A percentile compares a stretch with the other conserved stretches of the same genome.
These are phyloP conservation scores for Durio zibethinus DNA, from an alignment of 345 rosid genomes.

Conservation along the genomic window DNA sequence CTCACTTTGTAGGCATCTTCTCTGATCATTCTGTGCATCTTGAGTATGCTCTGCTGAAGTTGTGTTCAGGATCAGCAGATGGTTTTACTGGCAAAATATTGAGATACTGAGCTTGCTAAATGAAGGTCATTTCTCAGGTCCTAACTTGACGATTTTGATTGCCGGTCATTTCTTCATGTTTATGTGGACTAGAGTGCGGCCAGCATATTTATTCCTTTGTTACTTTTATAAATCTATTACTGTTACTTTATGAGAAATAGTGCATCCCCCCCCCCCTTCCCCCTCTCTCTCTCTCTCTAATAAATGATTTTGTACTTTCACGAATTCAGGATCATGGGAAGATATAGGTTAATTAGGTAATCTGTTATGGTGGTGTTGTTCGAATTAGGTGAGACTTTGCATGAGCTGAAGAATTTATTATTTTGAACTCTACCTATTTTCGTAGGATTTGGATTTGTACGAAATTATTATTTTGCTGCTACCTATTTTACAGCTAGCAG, in stretches of 20 bases:
- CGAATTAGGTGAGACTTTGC: background rate
- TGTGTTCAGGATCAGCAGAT: background rate
- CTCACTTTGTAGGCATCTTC: constrained; percentile 78
- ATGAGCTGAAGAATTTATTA: background rate
- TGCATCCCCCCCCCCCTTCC: too few species aligned
- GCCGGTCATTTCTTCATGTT: constrained; percentile 96
- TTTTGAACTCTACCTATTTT: background rate
- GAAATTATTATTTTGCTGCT: too few species aligned
- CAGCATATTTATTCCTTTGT: constrained; percentile 42
- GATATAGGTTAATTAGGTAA: background rate
- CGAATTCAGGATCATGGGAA: background rate
- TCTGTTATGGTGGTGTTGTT: background rate
- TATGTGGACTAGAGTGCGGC: constrained; percentile 94
- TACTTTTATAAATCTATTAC: background rate
- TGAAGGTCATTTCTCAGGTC: background rate
- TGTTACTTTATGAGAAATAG: too few species aligned
- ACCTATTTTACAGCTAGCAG: too few species aligned
- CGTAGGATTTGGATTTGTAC: constrained; percentile 68
- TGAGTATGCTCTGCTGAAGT: background rate
- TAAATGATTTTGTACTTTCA: background rate
- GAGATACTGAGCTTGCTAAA: background rate
- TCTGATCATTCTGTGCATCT: background rate
- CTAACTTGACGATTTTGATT: constrained; percentile 7
- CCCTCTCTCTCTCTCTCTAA: constrained; percentile 1
- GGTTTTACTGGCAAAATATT: background rate